These are phyloP conservation scores for Mycocentrospora acerina DNA, from an alignment of 2,329 filamentous ascomycete species.

Conservation along the genomic window DNA sequence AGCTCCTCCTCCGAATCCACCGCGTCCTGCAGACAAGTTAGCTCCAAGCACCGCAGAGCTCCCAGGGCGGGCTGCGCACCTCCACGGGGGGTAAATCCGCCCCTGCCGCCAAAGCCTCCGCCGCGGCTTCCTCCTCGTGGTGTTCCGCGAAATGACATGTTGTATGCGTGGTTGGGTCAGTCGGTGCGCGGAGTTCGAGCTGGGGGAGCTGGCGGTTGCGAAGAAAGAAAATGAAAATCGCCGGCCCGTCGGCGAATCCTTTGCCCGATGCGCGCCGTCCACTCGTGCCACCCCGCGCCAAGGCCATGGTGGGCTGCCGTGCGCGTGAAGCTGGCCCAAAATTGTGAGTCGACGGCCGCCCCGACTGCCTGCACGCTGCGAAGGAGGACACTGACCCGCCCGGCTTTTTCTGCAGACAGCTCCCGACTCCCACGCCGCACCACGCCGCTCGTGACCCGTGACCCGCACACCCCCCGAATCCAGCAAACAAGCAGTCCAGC, in stretches of 20 bases:
- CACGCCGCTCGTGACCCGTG: too few species aligned
- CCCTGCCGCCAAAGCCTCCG: slow-evolving; percentile 56
- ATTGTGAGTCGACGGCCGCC: slow-evolving; percentile 21
- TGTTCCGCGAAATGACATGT: slow-evolving; percentile 63
- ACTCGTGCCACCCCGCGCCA: slow-evolving; percentile 11
- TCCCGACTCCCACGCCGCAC: too few species aligned
- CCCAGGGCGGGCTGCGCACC: slow-evolving; percentile 35
- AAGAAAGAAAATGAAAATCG: slow-evolving; percentile 28
- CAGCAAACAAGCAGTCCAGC: slow-evolving; percentile 16
- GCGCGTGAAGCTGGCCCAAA: slow-evolving; percentile 22
- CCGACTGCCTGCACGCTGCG: slow-evolving; percentile 5
- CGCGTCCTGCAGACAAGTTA: slow-evolving; percentile 39
- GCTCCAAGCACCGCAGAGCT: slow-evolving; percentile 26
- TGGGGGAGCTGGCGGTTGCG: slow-evolving; percentile 25
- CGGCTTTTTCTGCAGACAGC: too few species aligned
- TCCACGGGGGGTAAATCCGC: slow-evolving; percentile 54
- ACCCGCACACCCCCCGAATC: too few species aligned
- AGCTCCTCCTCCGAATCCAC: slow-evolving; percentile 37
- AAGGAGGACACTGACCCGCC: slow-evolving; percentile 5
- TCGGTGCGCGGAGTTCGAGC: slow-evolving; percentile 29
- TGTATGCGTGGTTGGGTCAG: slow-evolving; percentile 31
- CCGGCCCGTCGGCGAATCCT: slow-evolving; percentile 29
- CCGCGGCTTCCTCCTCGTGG: slow-evolving; percentile 39
- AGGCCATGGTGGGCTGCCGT: slow-evolving; percentile 27
- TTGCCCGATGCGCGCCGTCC: slow-evolving; percentile 16